Percentiles rank a stretch among this genome's conserved stretches.
These are phyloP conservation scores for Cyclotella distinguenda DNA, from an alignment of 108 stramenopile genomes.

Conservation along the genomic window DNA sequence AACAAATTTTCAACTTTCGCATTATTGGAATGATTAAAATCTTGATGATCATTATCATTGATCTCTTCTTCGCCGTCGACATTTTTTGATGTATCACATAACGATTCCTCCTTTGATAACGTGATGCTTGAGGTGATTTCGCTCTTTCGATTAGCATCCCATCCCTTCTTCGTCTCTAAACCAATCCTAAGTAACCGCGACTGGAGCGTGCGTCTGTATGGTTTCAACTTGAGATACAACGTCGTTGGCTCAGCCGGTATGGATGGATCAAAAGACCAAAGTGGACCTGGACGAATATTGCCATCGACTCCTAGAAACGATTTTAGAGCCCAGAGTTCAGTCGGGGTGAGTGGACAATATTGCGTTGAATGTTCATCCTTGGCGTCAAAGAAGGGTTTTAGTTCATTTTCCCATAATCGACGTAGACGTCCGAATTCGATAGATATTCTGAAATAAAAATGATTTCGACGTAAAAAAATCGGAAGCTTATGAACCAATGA, in stretches of 20 bases:
- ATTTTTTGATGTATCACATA: too few species aligned
- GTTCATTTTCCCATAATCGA: constrained; percentile 32
- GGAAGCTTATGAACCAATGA: constrained; percentile 35
- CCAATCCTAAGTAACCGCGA: too few species aligned
- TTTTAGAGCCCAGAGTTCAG: constrained; percentile 29
- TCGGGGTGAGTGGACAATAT: neutral
- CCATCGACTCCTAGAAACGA: constrained; percentile 45
- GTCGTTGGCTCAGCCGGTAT: constrained; percentile 7
- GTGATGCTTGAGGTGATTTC: too few species aligned
- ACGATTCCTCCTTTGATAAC: too few species aligned
- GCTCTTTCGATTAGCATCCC: too few species aligned
- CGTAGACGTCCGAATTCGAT: constrained; percentile 16
- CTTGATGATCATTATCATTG: too few species aligned
- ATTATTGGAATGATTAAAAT: too few species aligned
- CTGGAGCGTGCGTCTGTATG: constrained; percentile 5
- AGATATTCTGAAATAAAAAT: constrained; percentile 24
- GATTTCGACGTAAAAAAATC: constrained; percentile 9
- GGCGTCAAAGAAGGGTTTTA: constrained; percentile 13
- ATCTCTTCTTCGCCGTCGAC: too few species aligned
- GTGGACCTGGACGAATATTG: constrained; percentile 22
- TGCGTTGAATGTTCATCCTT: neutral
- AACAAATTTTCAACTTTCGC: too few species aligned
- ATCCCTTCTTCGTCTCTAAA: neutral
- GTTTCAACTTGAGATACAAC: constrained; percentile 6
- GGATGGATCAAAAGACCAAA: constrained; percentile 25